Percentiles rank a stretch among this genome's conserved stretches.
phyloP scores from a whole-genome alignment of 768 basidiomycete species.

The Xanthoconium stramineum region DNA sequence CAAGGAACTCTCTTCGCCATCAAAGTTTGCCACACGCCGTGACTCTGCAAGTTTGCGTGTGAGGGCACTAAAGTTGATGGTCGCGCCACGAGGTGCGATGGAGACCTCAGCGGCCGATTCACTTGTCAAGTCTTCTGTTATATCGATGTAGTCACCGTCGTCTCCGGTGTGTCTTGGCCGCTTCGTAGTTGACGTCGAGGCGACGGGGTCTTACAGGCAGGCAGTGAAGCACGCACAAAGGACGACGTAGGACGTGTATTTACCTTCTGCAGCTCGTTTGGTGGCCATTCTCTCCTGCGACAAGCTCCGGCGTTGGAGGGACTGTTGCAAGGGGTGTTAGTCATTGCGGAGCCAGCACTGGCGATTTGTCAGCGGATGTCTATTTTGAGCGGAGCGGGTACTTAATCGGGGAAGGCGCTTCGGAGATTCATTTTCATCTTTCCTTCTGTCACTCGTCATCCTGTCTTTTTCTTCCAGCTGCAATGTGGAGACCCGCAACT shows the following conservation, averaged over 20 bases:
- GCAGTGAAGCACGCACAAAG: not conserved
- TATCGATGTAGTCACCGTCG: conserved; percentile 56
- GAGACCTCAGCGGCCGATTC: conserved; percentile 33
- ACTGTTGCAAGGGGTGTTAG: conserved; percentile 5
- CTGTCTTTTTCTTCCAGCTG: conserved; percentile 34
- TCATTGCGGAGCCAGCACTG: not conserved
- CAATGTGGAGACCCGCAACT: conserved; percentile 88
- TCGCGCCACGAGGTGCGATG: conserved; percentile 65
- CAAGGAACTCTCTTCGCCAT: conserved; percentile 48
- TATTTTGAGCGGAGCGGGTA: conserved; percentile 35
- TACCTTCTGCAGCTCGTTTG: conserved; percentile 43
- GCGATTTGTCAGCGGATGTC: conserved; percentile 25
- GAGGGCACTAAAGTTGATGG: conserved; percentile 85
- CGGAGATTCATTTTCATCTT: conserved; percentile 35
- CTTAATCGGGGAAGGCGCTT: conserved; percentile 18
- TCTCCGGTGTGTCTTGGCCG: conserved; percentile 44
- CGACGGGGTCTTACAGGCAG: conserved; percentile 17
- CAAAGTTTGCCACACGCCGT: conserved; percentile 40
- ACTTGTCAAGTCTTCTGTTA: conserved; percentile 51
- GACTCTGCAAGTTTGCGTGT: conserved; percentile 75
- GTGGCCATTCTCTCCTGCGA: conserved; percentile 26
- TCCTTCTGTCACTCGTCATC: conserved; percentile 15
- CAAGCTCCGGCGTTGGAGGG: not conserved
- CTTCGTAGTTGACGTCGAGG: conserved; percentile 33
- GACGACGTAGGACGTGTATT: not conserved